Conservation (phyloP, 805 yeast genomes). For the Debaryomyces tyrocola region DNA sequence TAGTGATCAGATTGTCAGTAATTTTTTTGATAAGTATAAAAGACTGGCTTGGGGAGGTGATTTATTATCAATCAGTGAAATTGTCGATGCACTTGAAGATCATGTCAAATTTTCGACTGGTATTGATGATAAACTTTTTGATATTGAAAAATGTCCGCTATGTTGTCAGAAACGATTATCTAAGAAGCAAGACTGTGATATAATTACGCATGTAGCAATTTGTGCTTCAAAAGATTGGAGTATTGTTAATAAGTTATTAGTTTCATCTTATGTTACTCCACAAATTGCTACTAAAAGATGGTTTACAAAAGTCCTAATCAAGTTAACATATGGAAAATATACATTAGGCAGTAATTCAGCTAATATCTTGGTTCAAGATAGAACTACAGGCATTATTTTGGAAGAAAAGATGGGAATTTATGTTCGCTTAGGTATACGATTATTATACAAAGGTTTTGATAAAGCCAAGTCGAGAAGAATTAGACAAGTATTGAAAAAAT, state of each 20-base stretch:
- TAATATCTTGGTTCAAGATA: constrained; percentile 89
- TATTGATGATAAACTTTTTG: constrained; percentile 47
- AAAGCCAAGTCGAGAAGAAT: constrained; percentile 60
- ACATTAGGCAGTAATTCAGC: constrained; percentile 85
- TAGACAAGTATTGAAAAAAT: constrained; percentile 56
- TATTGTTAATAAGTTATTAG: constrained; percentile 59
- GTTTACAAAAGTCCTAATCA: constrained; percentile 81
- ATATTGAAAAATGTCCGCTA: constrained; percentile 73
- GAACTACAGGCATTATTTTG: constrained; percentile 81
- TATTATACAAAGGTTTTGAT: constrained; percentile 74
- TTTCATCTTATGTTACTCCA: constrained; percentile 72
- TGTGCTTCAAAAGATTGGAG: constrained; percentile 82
- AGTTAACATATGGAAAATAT: constrained; percentile 85
- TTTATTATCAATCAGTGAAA: constrained; percentile 42
- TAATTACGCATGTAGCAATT: constrained; percentile 83
- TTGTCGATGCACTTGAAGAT: constrained; percentile 47
- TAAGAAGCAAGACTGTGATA: constrained; percentile 58
- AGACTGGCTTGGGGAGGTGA: constrained; percentile 58
- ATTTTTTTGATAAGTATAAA: constrained; percentile 48
- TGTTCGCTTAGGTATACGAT: constrained; percentile 82
- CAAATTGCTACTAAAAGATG: constrained; percentile 83
- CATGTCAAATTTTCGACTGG: constrained; percentile 24
- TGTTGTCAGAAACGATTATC: constrained; percentile 64
- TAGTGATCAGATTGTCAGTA: constrained; percentile 53
- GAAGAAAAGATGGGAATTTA: constrained; percentile 93